phyloP scores from a whole-genome alignment of 371 early-diverging fungal species.

The Nematocida sp. region DNA sequence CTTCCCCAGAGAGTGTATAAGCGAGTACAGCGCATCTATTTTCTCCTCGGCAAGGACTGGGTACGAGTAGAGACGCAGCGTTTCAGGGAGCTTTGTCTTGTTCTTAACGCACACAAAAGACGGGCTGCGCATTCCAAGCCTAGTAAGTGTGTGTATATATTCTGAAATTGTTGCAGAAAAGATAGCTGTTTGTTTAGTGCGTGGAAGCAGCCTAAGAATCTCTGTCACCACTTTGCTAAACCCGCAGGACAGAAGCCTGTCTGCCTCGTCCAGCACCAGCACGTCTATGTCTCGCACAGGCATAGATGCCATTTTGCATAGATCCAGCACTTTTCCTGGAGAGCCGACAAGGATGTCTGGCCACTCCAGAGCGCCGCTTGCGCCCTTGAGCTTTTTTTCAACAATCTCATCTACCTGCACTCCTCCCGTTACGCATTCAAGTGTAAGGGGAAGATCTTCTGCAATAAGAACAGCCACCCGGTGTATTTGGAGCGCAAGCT shows the following conservation, averaged over 20 bases:
- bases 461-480: slow-evolving; percentile 2
- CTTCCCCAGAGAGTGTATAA: not conserved
- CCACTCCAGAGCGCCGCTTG: not conserved
- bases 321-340: slow-evolving; percentile 21
- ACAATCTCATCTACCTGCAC: slow-evolving; percentile 20
- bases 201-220: slow-evolving; percentile 25
- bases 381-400: not conserved
- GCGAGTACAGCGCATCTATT: not conserved
- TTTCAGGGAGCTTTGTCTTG: slow-evolving; percentile 11
- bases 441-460: not conserved
- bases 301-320: slow-evolving; percentile 23
- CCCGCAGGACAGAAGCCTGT: slow-evolving; percentile 34
- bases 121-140: slow-evolving; percentile 42
- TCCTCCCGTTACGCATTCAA: slow-evolving; percentile 25
- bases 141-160: slow-evolving; percentile 12
- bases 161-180: slow-evolving; percentile 44
- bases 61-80: not conserved
- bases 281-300: slow-evolving; percentile 28
- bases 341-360: slow-evolving; percentile 15
- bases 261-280: slow-evolving; percentile 39
- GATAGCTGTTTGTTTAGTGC: slow-evolving; percentile 23
- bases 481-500: slow-evolving; percentile 48
- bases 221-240: slow-evolving; percentile 24
- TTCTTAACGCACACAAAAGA: slow-evolving; percentile 32
- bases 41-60: slow-evolving; percentile 7